Conservation (phyloP, 345 rosid genomes). For the Hypericum perforatum region DNA sequence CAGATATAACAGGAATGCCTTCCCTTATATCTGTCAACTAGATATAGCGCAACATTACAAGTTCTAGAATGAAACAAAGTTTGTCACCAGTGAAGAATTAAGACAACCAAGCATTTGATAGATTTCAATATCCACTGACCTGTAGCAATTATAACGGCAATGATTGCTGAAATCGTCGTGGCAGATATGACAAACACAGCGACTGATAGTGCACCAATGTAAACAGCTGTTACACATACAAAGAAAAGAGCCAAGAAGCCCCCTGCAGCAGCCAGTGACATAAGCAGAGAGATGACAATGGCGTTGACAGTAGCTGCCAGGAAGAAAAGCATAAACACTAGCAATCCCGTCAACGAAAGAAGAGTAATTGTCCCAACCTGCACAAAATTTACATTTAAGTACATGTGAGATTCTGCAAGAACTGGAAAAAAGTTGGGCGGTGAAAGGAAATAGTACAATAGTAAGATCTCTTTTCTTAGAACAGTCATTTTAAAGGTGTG, state of each 20-base stretch:
- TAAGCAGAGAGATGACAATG: constrained; percentile 53
- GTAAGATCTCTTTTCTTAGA: too few species aligned
- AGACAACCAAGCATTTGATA: too few species aligned
- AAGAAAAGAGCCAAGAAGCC: constrained; percentile 81
- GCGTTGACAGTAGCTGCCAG: constrained; percentile 73
- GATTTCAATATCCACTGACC: constrained; percentile 26
- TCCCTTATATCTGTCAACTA: too few species aligned
- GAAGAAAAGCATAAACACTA: constrained; percentile 67
- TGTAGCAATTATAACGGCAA: constrained; percentile 48
- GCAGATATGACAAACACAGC: constrained; percentile 65
- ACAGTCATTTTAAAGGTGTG: too few species aligned
- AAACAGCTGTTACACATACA: constrained; percentile 50
- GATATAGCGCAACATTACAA: too few species aligned
- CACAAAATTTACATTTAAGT: constrained; percentile 10
- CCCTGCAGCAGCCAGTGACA: constrained; percentile 82
- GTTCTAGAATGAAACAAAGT: too few species aligned
- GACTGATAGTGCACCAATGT: constrained; percentile 64
- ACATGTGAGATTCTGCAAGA: too few species aligned
- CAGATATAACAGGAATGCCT: too few species aligned
- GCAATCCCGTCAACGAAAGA: constrained; percentile 59
- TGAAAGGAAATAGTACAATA: too few species aligned
- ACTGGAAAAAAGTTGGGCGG: too few species aligned
- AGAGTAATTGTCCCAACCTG: constrained; percentile 72
- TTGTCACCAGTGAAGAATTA: too few species aligned
- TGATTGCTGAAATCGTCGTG: constrained; percentile 48